Percentiles rank a stretch among this genome's conserved stretches.
These are phyloP conservation scores for Nannochloropsis granulata DNA, from an alignment of 108 stramenopile genomes.

Conservation along the genomic window DNA sequence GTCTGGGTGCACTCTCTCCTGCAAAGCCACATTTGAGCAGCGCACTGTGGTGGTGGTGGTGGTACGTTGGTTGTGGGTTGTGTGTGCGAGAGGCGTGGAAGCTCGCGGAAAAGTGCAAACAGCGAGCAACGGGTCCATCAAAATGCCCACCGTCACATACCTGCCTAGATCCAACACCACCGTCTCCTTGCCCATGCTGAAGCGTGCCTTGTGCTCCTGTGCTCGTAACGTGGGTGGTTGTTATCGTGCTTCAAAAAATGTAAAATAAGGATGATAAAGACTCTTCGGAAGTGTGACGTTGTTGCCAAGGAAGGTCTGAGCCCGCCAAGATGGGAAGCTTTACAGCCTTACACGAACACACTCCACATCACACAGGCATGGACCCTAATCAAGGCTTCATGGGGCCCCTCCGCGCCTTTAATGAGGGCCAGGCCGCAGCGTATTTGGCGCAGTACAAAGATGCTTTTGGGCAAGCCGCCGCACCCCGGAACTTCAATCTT, in stretches of 20 bases:
- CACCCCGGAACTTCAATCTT: not conserved
- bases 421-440: not conserved
- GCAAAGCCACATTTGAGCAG: not conserved
- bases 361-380: not conserved
- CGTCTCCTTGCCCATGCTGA: not conserved
- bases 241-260: too few relatives aligned
- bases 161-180: not conserved
- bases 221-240: too few relatives aligned
- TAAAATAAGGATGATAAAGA: too few relatives aligned
- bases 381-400: not conserved
- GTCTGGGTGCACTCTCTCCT: not conserved
- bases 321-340: too few relatives aligned
- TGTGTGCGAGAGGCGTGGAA: not conserved
- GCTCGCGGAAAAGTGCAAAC: not conserved
- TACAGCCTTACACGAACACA: too few relatives aligned
- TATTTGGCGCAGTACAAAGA: not conserved
- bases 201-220: not conserved
- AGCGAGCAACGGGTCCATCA: not conserved
- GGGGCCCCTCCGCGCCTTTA: not conserved
- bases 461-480: not conserved
- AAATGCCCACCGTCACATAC: not conserved
- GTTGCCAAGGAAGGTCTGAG: too few relatives aligned
- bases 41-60: not conserved
- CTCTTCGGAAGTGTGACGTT: too few relatives aligned
- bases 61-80: too few relatives aligned